phyloP scores from a whole-genome alignment of 305 asterid species.

The Rubia balearica region DNA sequence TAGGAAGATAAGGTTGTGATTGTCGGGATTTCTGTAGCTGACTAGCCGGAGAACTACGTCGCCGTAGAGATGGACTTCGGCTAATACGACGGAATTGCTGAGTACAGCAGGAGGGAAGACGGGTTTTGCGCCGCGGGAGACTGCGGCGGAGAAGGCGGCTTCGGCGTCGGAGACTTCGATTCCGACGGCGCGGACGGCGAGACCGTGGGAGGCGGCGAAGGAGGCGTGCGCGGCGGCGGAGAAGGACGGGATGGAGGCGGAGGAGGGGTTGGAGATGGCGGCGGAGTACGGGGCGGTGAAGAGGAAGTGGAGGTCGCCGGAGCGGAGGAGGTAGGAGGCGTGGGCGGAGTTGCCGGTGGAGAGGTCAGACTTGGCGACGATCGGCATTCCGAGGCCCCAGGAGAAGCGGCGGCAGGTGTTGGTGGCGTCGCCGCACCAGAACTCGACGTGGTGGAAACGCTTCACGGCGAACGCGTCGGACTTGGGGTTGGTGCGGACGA shows the following conservation, averaged over 20 bases:
- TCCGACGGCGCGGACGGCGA: constrained; percentile 72
- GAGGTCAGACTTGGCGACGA: constrained; percentile 71
- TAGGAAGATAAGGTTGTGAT: constrained; percentile 9
- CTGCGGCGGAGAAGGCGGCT: constrained; percentile 44
- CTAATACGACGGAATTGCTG: constrained; percentile 34
- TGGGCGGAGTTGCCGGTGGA: constrained; percentile 86
- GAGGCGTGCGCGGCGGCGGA: constrained; percentile 34
- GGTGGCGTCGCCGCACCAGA: constrained; percentile 89
- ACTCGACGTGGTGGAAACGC: constrained; percentile 82
- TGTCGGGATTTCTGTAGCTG: constrained; percentile 23
- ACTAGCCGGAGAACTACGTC: constrained; percentile 60
- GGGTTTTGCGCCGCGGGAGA: constrained; percentile 63
- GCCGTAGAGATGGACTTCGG: constrained; percentile 74
- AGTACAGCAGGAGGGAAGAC: constrained; percentile 39
- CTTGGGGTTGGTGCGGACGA: constrained; percentile 48
- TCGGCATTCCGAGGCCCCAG: constrained; percentile 85
- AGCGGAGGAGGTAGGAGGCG: constrained; percentile 79
- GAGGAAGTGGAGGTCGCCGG: constrained; percentile 54
- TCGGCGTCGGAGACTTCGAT: constrained; percentile 51
- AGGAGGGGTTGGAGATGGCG: constrained; percentile 31
- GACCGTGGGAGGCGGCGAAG: constrained; percentile 60
- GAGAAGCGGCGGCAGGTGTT: constrained; percentile 73
- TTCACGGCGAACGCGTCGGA: constrained; percentile 62
- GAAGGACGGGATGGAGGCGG: constrained; percentile 67
- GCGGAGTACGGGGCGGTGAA: constrained; percentile 88